Evolutionary conservation across 2,329 filamentous ascomycete genomes (phyloP).

Genomic region (Catunica adiposa): DNA sequence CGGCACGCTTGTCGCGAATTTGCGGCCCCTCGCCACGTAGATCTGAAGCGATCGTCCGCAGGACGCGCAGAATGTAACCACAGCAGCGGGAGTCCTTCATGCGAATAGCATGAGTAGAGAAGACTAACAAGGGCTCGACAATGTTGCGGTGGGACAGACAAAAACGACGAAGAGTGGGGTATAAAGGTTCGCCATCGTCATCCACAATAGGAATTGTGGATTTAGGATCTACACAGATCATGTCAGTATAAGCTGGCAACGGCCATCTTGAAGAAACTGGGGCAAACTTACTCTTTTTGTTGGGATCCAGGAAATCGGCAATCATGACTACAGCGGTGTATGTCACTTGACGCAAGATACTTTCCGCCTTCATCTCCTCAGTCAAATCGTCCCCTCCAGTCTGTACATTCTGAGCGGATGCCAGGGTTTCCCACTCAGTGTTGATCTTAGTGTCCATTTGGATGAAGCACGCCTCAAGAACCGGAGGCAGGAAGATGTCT

Average conservation of each 20-base stretch:
- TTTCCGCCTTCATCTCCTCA: constrained; percentile 97
- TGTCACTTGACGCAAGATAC: constrained; percentile 80
- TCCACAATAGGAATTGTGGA: not conserved
- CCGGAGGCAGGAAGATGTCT: constrained; percentile 65
- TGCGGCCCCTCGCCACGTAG: constrained; percentile 29
- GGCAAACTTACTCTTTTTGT: constrained; percentile 38
- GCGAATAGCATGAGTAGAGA: constrained; percentile 77
- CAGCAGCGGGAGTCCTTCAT: constrained; percentile 85
- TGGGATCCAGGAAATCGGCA: constrained; percentile 70
- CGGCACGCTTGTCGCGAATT: constrained; percentile 12
- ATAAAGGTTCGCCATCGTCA: constrained; percentile 9
- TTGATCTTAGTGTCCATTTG: constrained; percentile 80
- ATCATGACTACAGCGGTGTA: constrained; percentile 87
- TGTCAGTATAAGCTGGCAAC: not conserved
- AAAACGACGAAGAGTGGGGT: constrained; percentile 57
- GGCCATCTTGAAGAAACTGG: not conserved
- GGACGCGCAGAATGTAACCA: constrained; percentile 68
- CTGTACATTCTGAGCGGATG: constrained; percentile 41
- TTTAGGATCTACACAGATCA: constrained; percentile 6
- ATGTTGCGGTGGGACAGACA: constrained; percentile 63
- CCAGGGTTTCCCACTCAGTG: constrained; percentile 68
- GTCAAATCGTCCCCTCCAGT: constrained; percentile 63
- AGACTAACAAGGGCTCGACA: constrained; percentile 75
- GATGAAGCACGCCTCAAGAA: constrained; percentile 65
- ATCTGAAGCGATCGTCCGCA: constrained; percentile 68